phyloP scores from a whole-genome alignment of 805 yeast species.

The Clavispora santaluciae region DNA sequence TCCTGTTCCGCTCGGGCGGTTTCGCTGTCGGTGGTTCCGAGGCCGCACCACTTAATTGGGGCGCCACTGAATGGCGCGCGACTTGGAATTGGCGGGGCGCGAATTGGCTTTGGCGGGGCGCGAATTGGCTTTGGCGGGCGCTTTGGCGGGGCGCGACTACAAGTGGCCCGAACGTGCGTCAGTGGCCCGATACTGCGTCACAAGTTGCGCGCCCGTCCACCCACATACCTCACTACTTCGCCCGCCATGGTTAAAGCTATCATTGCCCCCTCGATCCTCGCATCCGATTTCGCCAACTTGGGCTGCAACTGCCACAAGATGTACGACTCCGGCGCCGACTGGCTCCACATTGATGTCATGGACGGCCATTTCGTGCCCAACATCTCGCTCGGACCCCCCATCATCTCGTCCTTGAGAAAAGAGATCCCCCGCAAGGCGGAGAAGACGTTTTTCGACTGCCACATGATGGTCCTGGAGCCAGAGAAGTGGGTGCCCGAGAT shows the following conservation, averaged over 20 bases:
- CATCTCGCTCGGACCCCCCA: conserved; percentile 89
- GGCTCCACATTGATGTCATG: conserved; percentile 98
- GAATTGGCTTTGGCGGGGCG: too few species aligned
- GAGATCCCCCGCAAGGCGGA: conserved; percentile 62
- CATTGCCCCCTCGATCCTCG: conserved; percentile 91
- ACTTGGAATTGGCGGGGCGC: too few species aligned
- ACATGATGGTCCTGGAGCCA: conserved; percentile 95
- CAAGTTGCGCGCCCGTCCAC: too few species aligned
- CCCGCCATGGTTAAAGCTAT: conserved; percentile 65
- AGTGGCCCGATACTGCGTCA: too few species aligned
- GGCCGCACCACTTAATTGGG: too few species aligned
- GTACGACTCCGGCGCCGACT: conserved; percentile 79
- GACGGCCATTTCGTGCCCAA: conserved; percentile 99
- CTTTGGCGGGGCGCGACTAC: too few species aligned
- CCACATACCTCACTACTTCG: not conserved
- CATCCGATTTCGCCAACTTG: conserved; percentile 85
- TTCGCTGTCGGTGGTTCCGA: too few species aligned
- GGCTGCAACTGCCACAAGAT: conserved; percentile 84
- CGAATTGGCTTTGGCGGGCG: too few species aligned
- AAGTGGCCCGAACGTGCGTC: too few species aligned
- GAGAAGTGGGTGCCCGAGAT: conserved; percentile 91
- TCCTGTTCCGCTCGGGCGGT: too few species aligned
- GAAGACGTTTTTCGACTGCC: conserved; percentile 78
- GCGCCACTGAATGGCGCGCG: too few species aligned
- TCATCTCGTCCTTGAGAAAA: conserved; percentile 71